These are phyloP conservation scores for Pleodorina starrii DNA, from an alignment of 139 green algal genomes.

Conservation along the genomic window DNA sequence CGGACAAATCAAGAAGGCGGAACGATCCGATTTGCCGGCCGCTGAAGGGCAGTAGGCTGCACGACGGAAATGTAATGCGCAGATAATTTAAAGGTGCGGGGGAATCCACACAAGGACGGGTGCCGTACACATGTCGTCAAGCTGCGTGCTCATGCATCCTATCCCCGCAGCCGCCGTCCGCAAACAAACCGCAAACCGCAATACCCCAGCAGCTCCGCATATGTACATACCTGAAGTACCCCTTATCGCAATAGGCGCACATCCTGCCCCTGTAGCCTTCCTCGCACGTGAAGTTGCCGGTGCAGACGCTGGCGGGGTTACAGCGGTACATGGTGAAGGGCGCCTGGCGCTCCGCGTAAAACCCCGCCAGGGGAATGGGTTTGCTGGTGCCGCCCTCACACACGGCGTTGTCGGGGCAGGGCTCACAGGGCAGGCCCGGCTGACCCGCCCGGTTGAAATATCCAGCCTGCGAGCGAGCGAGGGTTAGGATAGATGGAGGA, in stretches of 20 bases:
- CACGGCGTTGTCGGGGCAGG: constrained; percentile 42
- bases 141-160: no score
- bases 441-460: constrained; percentile 10
- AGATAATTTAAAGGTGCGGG: no score
- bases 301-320: constrained; percentile 44
- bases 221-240: constrained; percentile 23
- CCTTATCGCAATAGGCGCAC: constrained; percentile 39
- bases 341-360: constrained; percentile 38
- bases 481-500: no score
- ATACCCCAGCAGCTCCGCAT: no score
- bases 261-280: constrained; percentile 50
- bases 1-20: no score
- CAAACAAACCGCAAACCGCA: no score
- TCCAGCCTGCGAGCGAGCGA: constrained; percentile 16
- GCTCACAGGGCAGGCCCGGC: constrained; percentile 39
- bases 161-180: no score
- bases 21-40: no score
- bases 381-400: constrained; percentile 22
- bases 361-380: constrained; percentile 6
- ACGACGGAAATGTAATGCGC: no score
- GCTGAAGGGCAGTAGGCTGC: no score
- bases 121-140: no score
- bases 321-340: constrained; percentile 46
- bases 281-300: constrained; percentile 47
- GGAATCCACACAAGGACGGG: no score